Evolutionary conservation across 176 grass and related monocot genomes (phyloP), one percentile per base, ranked within the genome.

Genomic region (Tillandsia fasciculata): DNA sequence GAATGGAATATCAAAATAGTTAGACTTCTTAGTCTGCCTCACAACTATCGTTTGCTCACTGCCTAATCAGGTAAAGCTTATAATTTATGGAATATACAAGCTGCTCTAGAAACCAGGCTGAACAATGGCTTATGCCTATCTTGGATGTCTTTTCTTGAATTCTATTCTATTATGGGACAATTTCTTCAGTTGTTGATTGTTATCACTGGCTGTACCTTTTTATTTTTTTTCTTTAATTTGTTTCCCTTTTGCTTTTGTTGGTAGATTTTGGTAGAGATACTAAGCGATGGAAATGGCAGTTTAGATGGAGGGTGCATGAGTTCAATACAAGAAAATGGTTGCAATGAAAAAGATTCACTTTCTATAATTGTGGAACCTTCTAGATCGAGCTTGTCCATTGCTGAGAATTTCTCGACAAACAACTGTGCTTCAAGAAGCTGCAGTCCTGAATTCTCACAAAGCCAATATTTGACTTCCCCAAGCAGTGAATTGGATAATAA

Each of bases 221-320:
- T 42, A 6, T 42, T 42, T 42, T 42, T 42, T 6, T 6, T 42
- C 33, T 7, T 42, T 24, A 24, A 24, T 42, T 42, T 42, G 33
- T 42, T 42, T 42, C 33, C 33, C 4, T 54, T 26, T 71, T 53
- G 77, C 15, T 96, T 79, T 74, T 79, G 52, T 79, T 74, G 63
- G 28, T 82, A 99, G 95, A 88, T 99, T 84, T 71, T 99, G 53
- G 95, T 99, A 23, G 95, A 99, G 81, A 64, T 90, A 52, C 73
- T 75, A 17, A 53, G 68, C 63, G 82, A 78, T 80, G 82, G 79
- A 69, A 88, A 85, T 82, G 95, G 85, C 53, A 78, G 75, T 69
- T 47, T 82, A 51, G 88, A 91, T 87, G 88, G 88, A 73, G 79
- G 79, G 67, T 82, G 82, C 76, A 76, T 69, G 73, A 90, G 66